Evolutionary conservation across 2,329 filamentous ascomycete genomes (phyloP), one percentile per base, ranked within the genome.

Genomic region (Clarireedia hainanense): DNA sequence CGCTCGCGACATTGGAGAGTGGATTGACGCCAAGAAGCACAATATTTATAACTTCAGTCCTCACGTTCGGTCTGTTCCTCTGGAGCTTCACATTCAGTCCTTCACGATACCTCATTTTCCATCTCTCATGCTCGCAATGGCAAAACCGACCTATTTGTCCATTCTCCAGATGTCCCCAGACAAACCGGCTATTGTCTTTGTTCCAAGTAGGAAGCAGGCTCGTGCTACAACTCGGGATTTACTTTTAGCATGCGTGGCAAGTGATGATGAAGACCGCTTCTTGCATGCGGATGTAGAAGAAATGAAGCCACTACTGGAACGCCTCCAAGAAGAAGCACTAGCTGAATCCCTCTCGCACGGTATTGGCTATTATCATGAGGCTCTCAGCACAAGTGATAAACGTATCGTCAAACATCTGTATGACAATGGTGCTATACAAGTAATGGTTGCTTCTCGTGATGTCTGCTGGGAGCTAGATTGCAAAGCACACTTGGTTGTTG

Each of bases 21-120:
- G 94, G 94, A 91, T 99, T 63, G 94, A 95, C 63, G 94, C 92
- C 6, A 95, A 85, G 71, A 97, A 96, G 76, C 94, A 99, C 70
- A 95, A 94, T 49, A 96, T 96, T 61, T 99, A 92, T 79, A 99
- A 99, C 74, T 99, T 99, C 75, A 96, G 90, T 65, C 94, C 94
- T 2, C 87, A 92, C 67, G 85, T 92, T 59, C 86, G 95, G 56
- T 88, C 91, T 1, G 84, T 96, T 17, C 91, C 92, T 23, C 76
- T 99, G 34, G 92, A 97, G 70, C 81, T 99, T 56, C 91, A 96
- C 69, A 87, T 99, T 48, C 94, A 99, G 72, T 92, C 91, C 1
- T 99, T 94, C 74, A 89, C 86, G 27, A 95, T 96, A 58, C 91
- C 95, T 47, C 95, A 99, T 69, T 96, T 96, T 75, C 95, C 94